Evolutionary conservation across 345 rosid genomes (phyloP).

Genomic region (Rhodomyrtus tomentosa): DNA sequence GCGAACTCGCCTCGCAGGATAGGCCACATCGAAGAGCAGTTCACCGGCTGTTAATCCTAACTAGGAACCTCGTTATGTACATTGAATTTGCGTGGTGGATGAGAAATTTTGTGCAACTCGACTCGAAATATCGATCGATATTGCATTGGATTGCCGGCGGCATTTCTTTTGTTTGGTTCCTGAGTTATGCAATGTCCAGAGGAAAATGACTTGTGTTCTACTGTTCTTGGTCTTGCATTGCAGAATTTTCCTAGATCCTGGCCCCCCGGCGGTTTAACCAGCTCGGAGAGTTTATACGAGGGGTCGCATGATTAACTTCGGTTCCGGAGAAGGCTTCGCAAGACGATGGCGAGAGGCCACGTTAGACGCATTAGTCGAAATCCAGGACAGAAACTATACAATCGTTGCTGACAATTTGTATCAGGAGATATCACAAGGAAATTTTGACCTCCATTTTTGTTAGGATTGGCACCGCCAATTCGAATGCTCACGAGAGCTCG

Average conservation of each 20-base stretch:
- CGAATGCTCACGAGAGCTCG: neutral
- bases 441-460: neutral
- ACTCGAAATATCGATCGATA: neutral
- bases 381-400: neutral
- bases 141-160: neutral
- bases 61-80: neutral
- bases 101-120: neutral
- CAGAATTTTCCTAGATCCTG: neutral
- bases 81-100: neutral
- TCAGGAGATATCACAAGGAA: neutral
- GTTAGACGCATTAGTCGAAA: neutral
- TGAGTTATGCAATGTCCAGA: neutral
- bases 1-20: neutral
- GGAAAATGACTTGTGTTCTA: neutral
- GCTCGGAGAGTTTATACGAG: neutral
- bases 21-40: neutral
- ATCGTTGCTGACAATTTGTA: neutral
- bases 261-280: neutral
- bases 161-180: neutral
- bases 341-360: neutral
- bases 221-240: neutral
- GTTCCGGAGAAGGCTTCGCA: neutral
- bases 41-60: neutral
- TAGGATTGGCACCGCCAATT: neutral
- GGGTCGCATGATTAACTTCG: neutral